These are phyloP conservation scores for Nematocida sp. DNA, from an alignment of 371 early-diverging fungal species.

Conservation along the genomic window DNA sequence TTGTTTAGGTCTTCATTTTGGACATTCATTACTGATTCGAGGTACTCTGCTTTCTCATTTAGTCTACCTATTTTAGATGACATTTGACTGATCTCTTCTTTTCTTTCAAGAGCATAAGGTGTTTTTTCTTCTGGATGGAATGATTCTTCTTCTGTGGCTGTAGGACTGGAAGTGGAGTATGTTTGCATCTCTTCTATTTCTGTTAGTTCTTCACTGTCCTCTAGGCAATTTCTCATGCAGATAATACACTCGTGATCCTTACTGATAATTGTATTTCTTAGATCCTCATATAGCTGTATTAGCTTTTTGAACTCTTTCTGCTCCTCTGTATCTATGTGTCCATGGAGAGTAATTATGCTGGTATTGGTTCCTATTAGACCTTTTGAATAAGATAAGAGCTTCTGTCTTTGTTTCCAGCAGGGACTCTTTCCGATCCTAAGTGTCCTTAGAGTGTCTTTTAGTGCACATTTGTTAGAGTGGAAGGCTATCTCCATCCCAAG, in stretches of 20 bases:
- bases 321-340: conserved; percentile 2
- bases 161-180: background rate
- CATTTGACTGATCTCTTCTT: background rate
- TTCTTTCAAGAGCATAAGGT: background rate
- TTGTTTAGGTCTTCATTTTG: conserved; percentile 39
- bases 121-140: background rate
- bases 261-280: background rate
- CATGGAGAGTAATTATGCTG: conserved; percentile 23
- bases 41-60: conserved; percentile 12
- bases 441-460: conserved; percentile 29
- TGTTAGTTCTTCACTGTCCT: background rate
- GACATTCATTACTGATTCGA: conserved; percentile 40
- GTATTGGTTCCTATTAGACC: conserved; percentile 38
- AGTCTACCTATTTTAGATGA: conserved; percentile 20
- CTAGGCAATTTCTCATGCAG: conserved; percentile 40
- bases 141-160: background rate
- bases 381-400: conserved; percentile 20
- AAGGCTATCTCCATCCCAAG: conserved; percentile 53
- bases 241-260: background rate
- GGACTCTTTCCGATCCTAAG: conserved; percentile 23
- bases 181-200: background rate
- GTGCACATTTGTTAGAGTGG: conserved; percentile 46
- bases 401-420: conserved; percentile 34
- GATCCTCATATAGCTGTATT: background rate
- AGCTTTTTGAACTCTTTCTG: conserved; percentile 15